Evolutionary conservation across 345 rosid species (phyloP).

Genomic region (Heritiera fomes): DNA sequence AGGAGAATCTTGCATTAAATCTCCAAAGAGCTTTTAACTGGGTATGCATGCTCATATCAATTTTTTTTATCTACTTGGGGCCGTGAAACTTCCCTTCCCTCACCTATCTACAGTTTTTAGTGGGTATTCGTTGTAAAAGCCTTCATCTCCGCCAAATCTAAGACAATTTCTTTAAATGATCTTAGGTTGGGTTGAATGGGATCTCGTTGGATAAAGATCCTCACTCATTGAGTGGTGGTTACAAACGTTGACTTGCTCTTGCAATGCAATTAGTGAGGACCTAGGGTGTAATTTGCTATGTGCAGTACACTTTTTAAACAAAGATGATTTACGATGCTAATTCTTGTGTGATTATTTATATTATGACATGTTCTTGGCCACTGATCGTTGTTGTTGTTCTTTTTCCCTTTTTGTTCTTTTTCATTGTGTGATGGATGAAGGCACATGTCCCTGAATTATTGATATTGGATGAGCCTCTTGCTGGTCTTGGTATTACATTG

Average conservation of each 20-base stretch:
- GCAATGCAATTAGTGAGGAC: slow-evolving; percentile 82
- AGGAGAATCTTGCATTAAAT: slow-evolving; percentile 63
- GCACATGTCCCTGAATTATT: neutral
- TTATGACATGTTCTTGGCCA: neutral
- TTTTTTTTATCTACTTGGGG: slow-evolving; percentile 21
- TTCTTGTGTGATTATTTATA: neutral
- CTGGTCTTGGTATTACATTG: slow-evolving; percentile 80
- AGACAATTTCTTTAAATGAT: slow-evolving; percentile 18
- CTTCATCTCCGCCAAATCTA: neutral
- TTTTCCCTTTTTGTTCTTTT: neutral
- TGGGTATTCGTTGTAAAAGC: slow-evolving; percentile 3
- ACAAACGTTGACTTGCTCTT: slow-evolving; percentile 88
- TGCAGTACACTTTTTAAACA: neutral
- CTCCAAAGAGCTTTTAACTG: slow-evolving; percentile 85
- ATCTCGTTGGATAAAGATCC: slow-evolving; percentile 85
- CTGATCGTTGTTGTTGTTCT: neutral
- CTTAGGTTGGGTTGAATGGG: slow-evolving; percentile 81
- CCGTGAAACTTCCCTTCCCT: neutral
- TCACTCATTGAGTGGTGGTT: slow-evolving; percentile 87
- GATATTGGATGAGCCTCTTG: slow-evolving; percentile 84
- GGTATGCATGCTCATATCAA: slow-evolving; percentile 41
- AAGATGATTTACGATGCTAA: neutral
- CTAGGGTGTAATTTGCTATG: slow-evolving; percentile 10
- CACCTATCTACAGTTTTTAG: neutral
- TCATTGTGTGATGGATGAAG: neutral